Conservation (phyloP, 768 basidiomycete genomes). For the Leccinum longicurvipes region DNA sequence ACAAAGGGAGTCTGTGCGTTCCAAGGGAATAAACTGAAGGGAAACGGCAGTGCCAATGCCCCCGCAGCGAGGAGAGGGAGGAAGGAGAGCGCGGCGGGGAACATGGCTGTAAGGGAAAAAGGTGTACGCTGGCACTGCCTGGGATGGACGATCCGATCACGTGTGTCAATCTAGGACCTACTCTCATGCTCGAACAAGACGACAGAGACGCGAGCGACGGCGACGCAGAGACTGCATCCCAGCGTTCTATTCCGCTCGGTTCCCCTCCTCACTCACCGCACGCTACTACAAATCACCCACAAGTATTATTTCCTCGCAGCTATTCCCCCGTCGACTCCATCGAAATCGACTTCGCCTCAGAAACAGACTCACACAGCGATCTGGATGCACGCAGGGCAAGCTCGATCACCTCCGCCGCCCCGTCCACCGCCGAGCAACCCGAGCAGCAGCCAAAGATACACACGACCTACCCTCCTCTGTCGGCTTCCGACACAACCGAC, state of each 20-base stretch:
- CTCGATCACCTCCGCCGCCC: slow-evolving; percentile 49
- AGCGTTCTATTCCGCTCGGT: slow-evolving; percentile 72
- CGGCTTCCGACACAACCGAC: slow-evolving; percentile 43
- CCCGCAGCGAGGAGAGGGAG: slow-evolving; percentile 13
- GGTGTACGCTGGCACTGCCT: not conserved
- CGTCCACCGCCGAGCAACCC: slow-evolving; percentile 39
- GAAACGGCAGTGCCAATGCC: slow-evolving; percentile 14
- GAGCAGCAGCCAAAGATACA: slow-evolving; percentile 39
- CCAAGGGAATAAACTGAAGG: slow-evolving; percentile 3
- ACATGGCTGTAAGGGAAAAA: slow-evolving; percentile 12
- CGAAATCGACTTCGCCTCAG: slow-evolving; percentile 53
- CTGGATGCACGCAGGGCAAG: slow-evolving; percentile 37
- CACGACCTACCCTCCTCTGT: slow-evolving; percentile 51
- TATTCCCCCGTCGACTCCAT: slow-evolving; percentile 46
- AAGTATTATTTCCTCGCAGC: slow-evolving; percentile 37
- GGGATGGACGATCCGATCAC: slow-evolving; percentile 11
- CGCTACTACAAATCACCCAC: slow-evolving; percentile 25
- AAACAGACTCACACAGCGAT: slow-evolving; percentile 46
- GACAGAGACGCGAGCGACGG: slow-evolving; percentile 47
- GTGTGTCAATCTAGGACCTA: slow-evolving; percentile 13
- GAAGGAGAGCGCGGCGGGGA: slow-evolving; percentile 1
- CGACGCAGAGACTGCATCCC: slow-evolving; percentile 76
- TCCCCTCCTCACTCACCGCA: slow-evolving; percentile 57
- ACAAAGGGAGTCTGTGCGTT: slow-evolving; percentile 9
- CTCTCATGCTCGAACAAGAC: slow-evolving; percentile 2